phyloP scores from a whole-genome alignment of 495 filamentous ascomycete species.

The Podospora pseudocomata region DNA sequence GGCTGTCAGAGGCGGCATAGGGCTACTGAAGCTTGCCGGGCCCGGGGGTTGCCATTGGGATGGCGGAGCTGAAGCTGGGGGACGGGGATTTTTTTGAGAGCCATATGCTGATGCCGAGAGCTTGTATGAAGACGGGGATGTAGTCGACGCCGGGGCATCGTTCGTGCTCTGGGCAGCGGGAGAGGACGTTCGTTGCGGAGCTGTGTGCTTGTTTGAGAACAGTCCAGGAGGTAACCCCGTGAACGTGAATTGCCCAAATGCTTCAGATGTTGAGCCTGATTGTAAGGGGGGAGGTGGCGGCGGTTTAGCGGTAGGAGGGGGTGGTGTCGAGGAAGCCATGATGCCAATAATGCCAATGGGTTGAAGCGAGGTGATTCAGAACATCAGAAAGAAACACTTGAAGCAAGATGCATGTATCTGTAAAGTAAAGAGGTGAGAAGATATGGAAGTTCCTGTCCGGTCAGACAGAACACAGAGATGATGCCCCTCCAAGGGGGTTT shows the following conservation, averaged over 20 bases:
- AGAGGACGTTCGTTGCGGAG: neutral
- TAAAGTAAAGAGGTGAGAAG: no score
- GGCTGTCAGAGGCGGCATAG: neutral
- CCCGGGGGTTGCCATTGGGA: constrained; percentile 4
- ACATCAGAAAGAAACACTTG: neutral
- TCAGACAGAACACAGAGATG: no score
- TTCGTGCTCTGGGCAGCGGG: neutral
- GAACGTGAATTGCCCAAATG: neutral
- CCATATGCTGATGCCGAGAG: neutral
- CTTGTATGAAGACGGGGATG: neutral
- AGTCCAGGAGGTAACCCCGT: neutral
- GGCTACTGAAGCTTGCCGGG: neutral
- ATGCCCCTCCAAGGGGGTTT: no score
- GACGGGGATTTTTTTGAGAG: neutral
- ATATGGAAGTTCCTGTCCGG: no score
- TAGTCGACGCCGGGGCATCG: neutral
- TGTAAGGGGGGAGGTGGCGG: neutral
- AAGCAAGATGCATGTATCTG: no score
- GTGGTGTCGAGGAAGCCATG: neutral
- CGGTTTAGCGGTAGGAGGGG: neutral
- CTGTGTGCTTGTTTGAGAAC: neutral
- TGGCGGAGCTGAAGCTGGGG: neutral
- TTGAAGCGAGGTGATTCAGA: neutral
- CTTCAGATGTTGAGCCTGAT: neutral
- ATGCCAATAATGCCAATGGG: neutral